Conservation (phyloP, 75 land plant species). For the Chamaecyparis obtusa region DNA sequence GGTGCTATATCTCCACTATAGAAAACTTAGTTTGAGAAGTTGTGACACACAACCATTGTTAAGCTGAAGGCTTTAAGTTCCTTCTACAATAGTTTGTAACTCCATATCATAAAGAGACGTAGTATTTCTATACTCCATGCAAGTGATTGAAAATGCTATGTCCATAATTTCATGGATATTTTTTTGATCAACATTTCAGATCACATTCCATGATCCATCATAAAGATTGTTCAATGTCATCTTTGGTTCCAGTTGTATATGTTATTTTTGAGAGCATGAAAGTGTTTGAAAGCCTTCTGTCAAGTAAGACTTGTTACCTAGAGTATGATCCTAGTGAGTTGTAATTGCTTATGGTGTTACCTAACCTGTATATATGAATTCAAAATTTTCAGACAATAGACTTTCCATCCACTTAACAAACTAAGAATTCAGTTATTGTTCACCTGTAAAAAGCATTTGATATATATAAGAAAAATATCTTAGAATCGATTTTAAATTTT, state of each 20-base stretch:
- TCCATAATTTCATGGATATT: no score
- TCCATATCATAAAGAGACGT: neutral
- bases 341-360: neutral
- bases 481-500: neutral
- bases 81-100: neutral
- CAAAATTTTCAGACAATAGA: neutral
- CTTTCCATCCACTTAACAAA: neutral
- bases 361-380: neutral
- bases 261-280: neutral
- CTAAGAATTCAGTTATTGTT: neutral
- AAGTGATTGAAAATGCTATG: no score
- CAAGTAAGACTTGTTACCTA: neutral
- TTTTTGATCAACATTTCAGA: no score
- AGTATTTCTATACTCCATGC: no score
- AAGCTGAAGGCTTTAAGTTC: slow-evolving; percentile 6
- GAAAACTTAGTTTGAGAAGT: slow-evolving; percentile 20
- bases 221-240: no score
- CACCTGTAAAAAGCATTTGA: neutral
- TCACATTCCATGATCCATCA: no score
- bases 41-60: slow-evolving; percentile 34
- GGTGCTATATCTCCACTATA: slow-evolving; percentile 51
- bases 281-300: neutral
- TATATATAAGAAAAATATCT: neutral
- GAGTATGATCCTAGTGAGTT: neutral
- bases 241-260: neutral